Base-by-base conservation (phyloP, 129 eudicot genomes). In the Silybum marianum region DNA sequence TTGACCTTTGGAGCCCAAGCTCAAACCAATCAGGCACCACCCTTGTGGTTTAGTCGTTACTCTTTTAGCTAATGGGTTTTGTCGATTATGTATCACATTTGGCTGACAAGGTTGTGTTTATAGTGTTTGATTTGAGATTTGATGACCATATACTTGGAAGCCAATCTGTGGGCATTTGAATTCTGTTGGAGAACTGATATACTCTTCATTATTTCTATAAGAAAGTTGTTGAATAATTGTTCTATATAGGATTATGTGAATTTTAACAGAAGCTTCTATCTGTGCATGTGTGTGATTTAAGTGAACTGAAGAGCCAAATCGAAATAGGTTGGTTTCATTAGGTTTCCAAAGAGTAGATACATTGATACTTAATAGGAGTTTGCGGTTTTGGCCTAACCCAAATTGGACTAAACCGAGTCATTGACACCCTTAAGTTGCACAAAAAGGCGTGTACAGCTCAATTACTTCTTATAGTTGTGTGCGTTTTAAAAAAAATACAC, bases 61-160 rank as follows among this genome's bases (percentile, higher is more conserved):
- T 74, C 22, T 7, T 51, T 74, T 51, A 23, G 42, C n/a, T 69
- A 36, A 3, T 21, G 66, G 19, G 66, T 39, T 60, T 58, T 13
- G 46, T 76, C 63, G 54, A 60, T 60, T 62, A 76, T 60, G 48
- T 19, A 38, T 34, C 22, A 32, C 51, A 63, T 76, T 34, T 63
- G 65, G 51, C 51, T 76, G 38, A 62, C 58, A 32, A 76, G 73
- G 25, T 65, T 77, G 66, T 65, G 73, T 39, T 63, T 13, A 1
- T 60, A 18, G 67, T 69, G 67, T 14, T 69, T 69, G 71, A n/a
- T 63, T 65, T 77, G 73, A 36, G 19, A 30, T 25, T 69, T 44
- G 34, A 11, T 25, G 28, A 32, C 26, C 16, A 16, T 26, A 8
- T 78, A 68, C 19, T 69, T 46, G 75, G 25, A 79, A 77, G 38